These are phyloP conservation scores for Ophiostoma piceae DNA, from an alignment of 2,329 filamentous ascomycete genomes.

Conservation along the genomic window DNA sequence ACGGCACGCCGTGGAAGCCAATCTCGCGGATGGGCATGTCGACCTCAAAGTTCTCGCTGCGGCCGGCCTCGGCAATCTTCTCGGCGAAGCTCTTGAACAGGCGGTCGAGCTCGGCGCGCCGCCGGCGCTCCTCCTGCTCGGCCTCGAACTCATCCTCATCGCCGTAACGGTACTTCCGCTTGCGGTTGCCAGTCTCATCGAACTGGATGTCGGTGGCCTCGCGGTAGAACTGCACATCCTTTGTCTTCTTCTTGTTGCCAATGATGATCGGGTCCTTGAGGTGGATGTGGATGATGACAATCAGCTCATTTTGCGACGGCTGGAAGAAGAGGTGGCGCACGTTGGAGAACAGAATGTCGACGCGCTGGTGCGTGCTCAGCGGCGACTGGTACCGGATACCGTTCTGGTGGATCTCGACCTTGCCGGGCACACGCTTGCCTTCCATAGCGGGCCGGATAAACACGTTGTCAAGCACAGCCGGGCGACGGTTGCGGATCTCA, in stretches of 20 bases:
- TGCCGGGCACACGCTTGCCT: constrained; percentile 91
- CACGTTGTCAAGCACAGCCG: constrained; percentile 84
- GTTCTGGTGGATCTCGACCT: constrained; percentile 97
- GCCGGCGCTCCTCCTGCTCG: constrained; percentile 91
- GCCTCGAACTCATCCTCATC: constrained; percentile 99
- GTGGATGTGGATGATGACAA: constrained; percentile 97
- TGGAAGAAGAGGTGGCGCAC: constrained; percentile 99
- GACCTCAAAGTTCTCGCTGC: constrained; percentile 83
- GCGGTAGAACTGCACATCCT: constrained; percentile 96
- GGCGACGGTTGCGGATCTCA: constrained; percentile 76
- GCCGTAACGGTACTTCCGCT: constrained; percentile 94
- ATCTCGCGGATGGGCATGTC: constrained; percentile 96
- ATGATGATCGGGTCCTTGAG: constrained; percentile 97
- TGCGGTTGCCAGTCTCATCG: constrained; percentile 95
- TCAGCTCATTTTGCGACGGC: constrained; percentile 89
- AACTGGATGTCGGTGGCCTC: constrained; percentile 98
- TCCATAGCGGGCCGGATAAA: constrained; percentile 94
- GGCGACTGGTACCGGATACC: constrained; percentile 92
- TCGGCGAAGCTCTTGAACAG: constrained; percentile 95
- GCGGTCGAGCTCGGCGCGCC: constrained; percentile 85
- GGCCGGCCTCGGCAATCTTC: constrained; percentile 93
- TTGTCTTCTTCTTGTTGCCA: constrained; percentile 95
- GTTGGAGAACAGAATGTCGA: constrained; percentile 96
- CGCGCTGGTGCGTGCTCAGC: constrained; percentile 71
- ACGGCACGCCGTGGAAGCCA: constrained; percentile 93